Percentiles rank a stretch among this genome's conserved stretches.
Conservation (phyloP, 345 rosid genomes). For the Lagerstroemia speciosa region DNA sequence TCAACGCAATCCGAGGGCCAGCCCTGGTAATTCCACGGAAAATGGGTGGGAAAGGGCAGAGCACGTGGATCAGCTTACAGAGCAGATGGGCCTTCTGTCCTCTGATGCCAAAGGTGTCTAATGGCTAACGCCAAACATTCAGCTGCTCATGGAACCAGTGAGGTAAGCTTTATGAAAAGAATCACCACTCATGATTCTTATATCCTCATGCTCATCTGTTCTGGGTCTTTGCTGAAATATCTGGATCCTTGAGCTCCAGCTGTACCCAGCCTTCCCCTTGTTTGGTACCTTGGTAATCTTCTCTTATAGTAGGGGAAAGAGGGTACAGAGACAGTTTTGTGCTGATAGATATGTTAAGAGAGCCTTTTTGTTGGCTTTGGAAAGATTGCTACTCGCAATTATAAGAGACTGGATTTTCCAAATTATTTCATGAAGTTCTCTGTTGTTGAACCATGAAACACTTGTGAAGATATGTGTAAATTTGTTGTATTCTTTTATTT, state of each 20-base stretch:
- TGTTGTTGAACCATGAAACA: no score
- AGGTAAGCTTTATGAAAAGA: background rate
- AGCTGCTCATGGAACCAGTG: background rate
- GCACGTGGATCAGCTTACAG: conserved; percentile 66
- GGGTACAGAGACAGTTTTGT: background rate
- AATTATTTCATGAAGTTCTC: no score
- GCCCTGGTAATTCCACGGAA: conserved; percentile 22
- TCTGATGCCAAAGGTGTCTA: conserved; percentile 37
- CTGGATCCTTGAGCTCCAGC: no score
- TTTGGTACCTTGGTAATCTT: background rate
- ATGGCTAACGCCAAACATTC: background rate
- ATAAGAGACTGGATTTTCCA: background rate
- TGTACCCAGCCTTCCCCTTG: background rate
- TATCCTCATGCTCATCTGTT: background rate
- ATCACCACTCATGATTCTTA: background rate
- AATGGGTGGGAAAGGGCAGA: conserved; percentile 42
- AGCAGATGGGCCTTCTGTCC: conserved; percentile 73
- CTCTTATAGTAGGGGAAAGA: background rate
- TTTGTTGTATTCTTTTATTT: no score
- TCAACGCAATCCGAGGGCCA: conserved; percentile 26
- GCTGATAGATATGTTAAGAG: no score
- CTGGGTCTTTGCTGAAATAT: background rate
- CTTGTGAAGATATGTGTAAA: no score
- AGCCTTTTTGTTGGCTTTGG: no score
- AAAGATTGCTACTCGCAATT: background rate